phyloP scores from a whole-genome alignment of 106 monocot species.

The Amphibolis antarctica region DNA sequence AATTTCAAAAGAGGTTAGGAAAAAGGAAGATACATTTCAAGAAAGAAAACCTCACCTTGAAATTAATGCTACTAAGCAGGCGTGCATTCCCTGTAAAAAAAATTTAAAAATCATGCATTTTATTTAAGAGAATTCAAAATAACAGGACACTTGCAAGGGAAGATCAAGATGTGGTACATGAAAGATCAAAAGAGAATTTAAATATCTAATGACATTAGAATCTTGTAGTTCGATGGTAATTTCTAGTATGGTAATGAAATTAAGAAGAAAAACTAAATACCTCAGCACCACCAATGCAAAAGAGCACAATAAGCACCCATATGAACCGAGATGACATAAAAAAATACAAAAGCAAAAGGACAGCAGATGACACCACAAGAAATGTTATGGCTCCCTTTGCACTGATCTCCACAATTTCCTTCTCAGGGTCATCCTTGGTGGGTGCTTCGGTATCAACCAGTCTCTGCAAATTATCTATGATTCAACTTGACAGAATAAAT shows the following conservation, averaged over 20 bases:
- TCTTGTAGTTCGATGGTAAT: neutral
- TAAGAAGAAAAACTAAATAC: conserved; percentile 20
- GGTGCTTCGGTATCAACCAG: conserved; percentile 14
- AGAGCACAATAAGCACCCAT: conserved; percentile 63
- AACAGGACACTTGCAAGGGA: too few relatives aligned
- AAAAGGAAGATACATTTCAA: neutral
- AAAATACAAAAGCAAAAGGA: conserved; percentile 58
- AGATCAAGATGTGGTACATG: too few relatives aligned
- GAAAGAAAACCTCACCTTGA: conserved; percentile 33
- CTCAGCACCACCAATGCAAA: conserved; percentile 66
- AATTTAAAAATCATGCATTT: too few relatives aligned
- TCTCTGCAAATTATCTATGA: conserved; percentile 11
- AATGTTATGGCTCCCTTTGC: conserved; percentile 57
- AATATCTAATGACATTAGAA: neutral
- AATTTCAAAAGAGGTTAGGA: neutral
- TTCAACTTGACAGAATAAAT: neutral
- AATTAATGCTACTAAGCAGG: conserved; percentile 40
- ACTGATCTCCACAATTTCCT: conserved; percentile 61
- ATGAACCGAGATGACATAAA: conserved; percentile 53
- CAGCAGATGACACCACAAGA: conserved; percentile 44
- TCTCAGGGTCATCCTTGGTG: conserved; percentile 33
- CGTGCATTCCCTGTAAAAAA: conserved; percentile 57
- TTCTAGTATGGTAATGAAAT: neutral
- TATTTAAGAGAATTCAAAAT: too few relatives aligned
- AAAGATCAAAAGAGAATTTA: too few relatives aligned